Percentiles rank a stretch among this genome's conserved stretches.
phyloP scores from a whole-genome alignment of 352 stramenopile species.

The Phytophthora fragariaefolia region DNA sequence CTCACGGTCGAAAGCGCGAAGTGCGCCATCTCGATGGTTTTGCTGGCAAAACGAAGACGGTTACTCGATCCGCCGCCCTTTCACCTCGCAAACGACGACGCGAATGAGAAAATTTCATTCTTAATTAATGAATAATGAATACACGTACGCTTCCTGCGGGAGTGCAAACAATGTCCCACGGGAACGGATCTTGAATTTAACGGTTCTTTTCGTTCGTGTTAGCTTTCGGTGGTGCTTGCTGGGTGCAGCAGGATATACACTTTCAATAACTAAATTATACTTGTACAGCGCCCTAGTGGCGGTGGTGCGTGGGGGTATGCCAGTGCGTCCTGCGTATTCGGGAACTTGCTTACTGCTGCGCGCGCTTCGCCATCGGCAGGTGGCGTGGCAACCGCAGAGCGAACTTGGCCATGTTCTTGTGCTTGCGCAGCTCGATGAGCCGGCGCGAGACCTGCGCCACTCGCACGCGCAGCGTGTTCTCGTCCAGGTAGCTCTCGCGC shows the following conservation, averaged over 20 bases:
- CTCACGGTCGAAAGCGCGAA: too few relatives aligned
- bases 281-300: slow-evolving; percentile 8
- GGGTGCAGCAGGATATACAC: slow-evolving; percentile 15
- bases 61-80: too few relatives aligned
- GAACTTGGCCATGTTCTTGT: slow-evolving; percentile 56
- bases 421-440: slow-evolving; percentile 60
- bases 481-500: slow-evolving; percentile 66
- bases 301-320: neutral
- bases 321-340: too few relatives aligned
- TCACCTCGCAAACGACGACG: too few relatives aligned
- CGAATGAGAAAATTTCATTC: too few relatives aligned
- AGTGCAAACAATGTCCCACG: too few relatives aligned
- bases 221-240: neutral
- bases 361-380: neutral
- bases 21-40: too few relatives aligned
- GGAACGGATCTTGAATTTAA: too few relatives aligned
- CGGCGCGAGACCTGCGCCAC: slow-evolving; percentile 59
- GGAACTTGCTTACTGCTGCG: slow-evolving; percentile 18
- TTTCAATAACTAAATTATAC: slow-evolving; percentile 31
- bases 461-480: slow-evolving; percentile 55
- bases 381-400: slow-evolving; percentile 12
- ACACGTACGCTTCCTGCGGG: too few relatives aligned
- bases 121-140: too few relatives aligned
- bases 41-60: too few relatives aligned
- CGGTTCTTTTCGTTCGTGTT: too few relatives aligned